These are phyloP conservation scores for Fusarium torreyae DNA, from an alignment of 2,329 filamentous ascomycete species.

Conservation along the genomic window DNA sequence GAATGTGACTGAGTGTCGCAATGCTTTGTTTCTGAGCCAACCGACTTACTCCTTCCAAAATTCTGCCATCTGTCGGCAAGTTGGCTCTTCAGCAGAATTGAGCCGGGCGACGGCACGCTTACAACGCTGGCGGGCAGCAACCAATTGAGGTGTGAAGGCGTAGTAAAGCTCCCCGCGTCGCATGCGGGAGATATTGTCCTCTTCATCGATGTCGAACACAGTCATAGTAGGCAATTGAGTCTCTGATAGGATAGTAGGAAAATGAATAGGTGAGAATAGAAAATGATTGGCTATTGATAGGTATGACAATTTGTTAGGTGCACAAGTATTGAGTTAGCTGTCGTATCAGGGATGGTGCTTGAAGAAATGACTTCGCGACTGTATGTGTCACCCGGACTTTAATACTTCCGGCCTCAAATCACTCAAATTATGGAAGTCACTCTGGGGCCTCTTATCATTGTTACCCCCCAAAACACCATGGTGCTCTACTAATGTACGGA, in stretches of 20 bases:
- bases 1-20: not conserved
- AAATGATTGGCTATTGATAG: not conserved
- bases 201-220: constrained; percentile 54
- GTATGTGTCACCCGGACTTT: constrained; percentile 10
- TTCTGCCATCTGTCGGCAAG: constrained; percentile 74
- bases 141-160: constrained; percentile 78
- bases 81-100: constrained; percentile 73
- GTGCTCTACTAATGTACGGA: not conserved
- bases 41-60: constrained; percentile 78
- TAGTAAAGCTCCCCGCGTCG: constrained; percentile 79
- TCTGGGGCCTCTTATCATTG: not conserved
- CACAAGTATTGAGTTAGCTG: not conserved
- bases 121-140: constrained; percentile 75
- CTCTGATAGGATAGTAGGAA: too few relatives aligned
- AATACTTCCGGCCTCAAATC: not conserved
- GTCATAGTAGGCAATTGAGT: constrained; percentile 7
- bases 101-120: constrained; percentile 72
- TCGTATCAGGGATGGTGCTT: not conserved
- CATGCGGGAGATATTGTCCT: constrained; percentile 71
- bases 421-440: not conserved
- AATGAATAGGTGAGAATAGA: too few relatives aligned
- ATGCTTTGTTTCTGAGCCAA: fast-evolving
- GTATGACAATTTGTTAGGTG: not conserved
- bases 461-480: not conserved
- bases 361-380: not conserved